A percentile compares a stretch with the other conserved stretches of the same genome.
Conservation (phyloP, 2,329 filamentous ascomycete genomes). For the Exserohilum rostratum region DNA sequence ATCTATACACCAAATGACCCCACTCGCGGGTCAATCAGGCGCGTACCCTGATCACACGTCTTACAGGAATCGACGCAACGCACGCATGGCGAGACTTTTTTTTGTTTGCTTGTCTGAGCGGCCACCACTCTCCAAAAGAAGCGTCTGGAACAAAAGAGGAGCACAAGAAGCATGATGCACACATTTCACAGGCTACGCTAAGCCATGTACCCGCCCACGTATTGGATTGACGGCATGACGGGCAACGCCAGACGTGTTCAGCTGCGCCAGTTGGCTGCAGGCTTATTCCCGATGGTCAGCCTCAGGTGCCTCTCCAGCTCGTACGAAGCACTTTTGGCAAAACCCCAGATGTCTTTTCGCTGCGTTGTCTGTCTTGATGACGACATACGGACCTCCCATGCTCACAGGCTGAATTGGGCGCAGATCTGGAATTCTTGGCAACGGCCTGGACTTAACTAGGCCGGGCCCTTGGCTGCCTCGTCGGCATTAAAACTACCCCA, state of each 20-base stretch:
- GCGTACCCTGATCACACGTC: constrained; percentile 1
- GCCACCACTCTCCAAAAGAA: not conserved
- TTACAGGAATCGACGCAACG: not conserved
- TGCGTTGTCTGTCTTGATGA: constrained; percentile 14
- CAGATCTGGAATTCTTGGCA: constrained; percentile 30
- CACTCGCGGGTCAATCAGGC: constrained; percentile 2
- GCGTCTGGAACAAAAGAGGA: not conserved
- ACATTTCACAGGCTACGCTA: constrained; percentile 5
- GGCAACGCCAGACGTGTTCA: not conserved
- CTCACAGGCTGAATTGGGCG: constrained; percentile 8
- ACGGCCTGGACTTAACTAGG: constrained; percentile 28
- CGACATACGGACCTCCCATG: constrained; percentile 19
- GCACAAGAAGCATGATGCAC: constrained; percentile 2
- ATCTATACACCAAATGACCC: constrained; percentile 5
- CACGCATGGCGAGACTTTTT: not conserved
- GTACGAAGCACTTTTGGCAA: not conserved
- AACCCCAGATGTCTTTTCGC: too few relatives aligned
- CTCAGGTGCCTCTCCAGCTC: not conserved
- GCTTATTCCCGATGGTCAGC: not conserved
- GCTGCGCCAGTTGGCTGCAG: not conserved
- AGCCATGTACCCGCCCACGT: not conserved
- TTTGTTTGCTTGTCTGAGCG: not conserved
- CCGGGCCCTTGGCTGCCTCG: constrained; percentile 5
- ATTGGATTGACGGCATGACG: not conserved
- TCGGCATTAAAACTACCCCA: constrained; percentile 3